These are phyloP conservation scores for Rhodotorula diobovata DNA, from an alignment of 768 basidiomycete genomes.

Conservation along the genomic window DNA sequence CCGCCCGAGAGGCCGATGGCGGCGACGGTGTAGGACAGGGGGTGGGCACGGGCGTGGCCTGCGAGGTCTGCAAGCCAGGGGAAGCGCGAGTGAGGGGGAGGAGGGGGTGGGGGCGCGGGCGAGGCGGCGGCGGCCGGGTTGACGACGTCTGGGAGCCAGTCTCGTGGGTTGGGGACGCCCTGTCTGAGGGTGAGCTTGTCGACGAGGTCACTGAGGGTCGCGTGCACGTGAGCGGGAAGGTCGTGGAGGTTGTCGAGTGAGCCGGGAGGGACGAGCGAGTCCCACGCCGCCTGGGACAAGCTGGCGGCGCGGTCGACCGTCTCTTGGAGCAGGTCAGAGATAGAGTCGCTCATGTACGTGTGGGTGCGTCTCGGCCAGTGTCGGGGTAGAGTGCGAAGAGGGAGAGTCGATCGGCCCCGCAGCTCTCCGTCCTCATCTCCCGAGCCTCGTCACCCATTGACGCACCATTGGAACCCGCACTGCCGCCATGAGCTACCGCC, in stretches of 20 bases:
- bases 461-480: neutral
- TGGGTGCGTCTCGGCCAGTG: neutral
- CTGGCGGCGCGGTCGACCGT: neutral
- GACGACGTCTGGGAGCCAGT: conserved; percentile 14
- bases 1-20: neutral
- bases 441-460: too few relatives aligned
- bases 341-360: neutral
- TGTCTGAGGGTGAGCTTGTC: conserved; percentile 25
- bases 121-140: neutral
- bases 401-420: neutral
- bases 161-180: conserved; percentile 12
- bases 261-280: conserved; percentile 6
- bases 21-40: conserved; percentile 16
- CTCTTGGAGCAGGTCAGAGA: neutral
- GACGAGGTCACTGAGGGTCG: neutral
- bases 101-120: neutral
- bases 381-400: neutral
- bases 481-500: conserved; percentile 20
- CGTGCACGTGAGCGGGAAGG: conserved; percentile 11
- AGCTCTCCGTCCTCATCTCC: neutral
- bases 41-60: neutral
- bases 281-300: conserved; percentile 3
- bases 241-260: conserved; percentile 12
- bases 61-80: neutral
- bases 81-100: neutral